phyloP scores from a whole-genome alignment of 805 yeast species.

The Pichia manshurica region DNA sequence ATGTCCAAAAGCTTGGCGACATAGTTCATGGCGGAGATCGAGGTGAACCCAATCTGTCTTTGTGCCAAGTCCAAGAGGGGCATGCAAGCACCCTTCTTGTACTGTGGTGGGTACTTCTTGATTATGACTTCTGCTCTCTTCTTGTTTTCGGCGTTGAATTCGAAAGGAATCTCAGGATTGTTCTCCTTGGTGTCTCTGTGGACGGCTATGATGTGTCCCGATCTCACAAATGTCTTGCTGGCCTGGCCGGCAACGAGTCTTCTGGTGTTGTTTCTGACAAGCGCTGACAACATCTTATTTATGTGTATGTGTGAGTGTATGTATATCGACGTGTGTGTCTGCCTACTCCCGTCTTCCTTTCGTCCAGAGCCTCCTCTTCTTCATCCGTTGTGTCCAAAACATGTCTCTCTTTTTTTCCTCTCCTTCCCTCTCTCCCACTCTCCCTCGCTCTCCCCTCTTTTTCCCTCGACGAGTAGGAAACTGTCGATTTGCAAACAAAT shows the following conservation, averaged over 20 bases:
- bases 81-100: conserved; percentile 85
- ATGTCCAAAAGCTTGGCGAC: conserved; percentile 78
- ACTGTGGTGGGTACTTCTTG: conserved; percentile 78
- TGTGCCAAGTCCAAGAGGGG: conserved; percentile 82
- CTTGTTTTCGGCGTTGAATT: conserved; percentile 59
- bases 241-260: conserved; percentile 1
- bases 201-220: conserved; percentile 40
- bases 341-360: neutral
- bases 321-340: neutral
- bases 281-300: conserved; percentile 3
- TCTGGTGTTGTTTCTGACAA: conserved; percentile 8
- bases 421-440: neutral
- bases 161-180: conserved; percentile 64
- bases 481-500: too few relatives aligned
- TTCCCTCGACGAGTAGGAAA: too few relatives aligned
- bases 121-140: conserved; percentile 67
- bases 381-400: neutral
- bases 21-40: conserved; percentile 83
- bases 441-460: neutral
- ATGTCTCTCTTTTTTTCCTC: neutral
- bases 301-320: neutral
- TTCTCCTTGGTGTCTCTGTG: conserved; percentile 70
- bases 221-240: conserved; percentile 16
- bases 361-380: neutral
- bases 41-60: conserved; percentile 80